Conservation (phyloP, 176 grass and related monocot species). For the Calamus simplicifolius region DNA sequence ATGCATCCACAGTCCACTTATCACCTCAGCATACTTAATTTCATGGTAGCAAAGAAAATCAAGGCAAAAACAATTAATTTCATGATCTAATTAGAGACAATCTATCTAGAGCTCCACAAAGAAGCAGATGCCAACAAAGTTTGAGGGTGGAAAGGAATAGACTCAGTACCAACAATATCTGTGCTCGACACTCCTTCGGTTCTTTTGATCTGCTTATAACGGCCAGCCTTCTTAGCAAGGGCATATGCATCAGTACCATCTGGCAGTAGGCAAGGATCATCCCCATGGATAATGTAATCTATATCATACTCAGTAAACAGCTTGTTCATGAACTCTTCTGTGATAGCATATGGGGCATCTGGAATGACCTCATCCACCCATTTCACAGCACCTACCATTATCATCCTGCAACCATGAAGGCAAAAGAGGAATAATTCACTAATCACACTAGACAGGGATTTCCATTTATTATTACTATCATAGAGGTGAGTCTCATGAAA, state of each 20-base stretch:
- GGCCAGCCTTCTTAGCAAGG: slow-evolving; percentile 79
- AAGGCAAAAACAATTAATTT: too few species aligned
- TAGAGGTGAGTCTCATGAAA: too few species aligned
- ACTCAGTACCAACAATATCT: slow-evolving; percentile 75
- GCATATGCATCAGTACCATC: slow-evolving; percentile 94
- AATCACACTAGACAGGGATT: too few species aligned
- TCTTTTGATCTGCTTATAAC: slow-evolving; percentile 97
- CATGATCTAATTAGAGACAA: too few species aligned
- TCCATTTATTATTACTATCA: too few species aligned
- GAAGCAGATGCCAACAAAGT: too few species aligned
- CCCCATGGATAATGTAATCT: slow-evolving; percentile 97
- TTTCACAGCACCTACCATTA: slow-evolving; percentile 84
- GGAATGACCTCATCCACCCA: slow-evolving; percentile 91
- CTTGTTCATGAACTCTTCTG: slow-evolving; percentile 87
- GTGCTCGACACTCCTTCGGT: slow-evolving; percentile 89
- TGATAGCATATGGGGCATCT: slow-evolving; percentile 90
- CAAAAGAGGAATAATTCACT: too few species aligned
- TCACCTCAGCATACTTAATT: too few species aligned
- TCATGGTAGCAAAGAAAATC: too few species aligned
- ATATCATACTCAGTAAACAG: slow-evolving; percentile 85
- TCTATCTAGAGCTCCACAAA: too few species aligned
- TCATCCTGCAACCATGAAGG: slow-evolving; percentile 30
- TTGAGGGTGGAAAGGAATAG: neutral
- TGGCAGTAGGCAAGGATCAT: slow-evolving; percentile 85
- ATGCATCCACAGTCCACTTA: too few species aligned